Evolutionary conservation across 176 grass and related monocot species (phyloP), one percentile per base, ranked within the genome.

Genomic region (Eremochloa ophiuroides): DNA sequence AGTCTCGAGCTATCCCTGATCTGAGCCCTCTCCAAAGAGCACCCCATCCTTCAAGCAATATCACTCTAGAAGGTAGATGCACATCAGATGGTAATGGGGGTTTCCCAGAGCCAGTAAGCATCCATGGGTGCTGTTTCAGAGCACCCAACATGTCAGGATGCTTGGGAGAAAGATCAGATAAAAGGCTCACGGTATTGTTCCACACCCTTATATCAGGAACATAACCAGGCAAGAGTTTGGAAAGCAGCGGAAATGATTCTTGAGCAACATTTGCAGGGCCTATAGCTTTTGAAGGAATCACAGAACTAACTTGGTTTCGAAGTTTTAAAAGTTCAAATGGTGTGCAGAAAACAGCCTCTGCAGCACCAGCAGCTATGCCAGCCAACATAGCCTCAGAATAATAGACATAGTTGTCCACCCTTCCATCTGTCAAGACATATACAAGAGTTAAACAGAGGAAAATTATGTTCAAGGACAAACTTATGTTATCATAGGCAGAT

Each of bases 301-400:
- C 87, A 66, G 91, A 89, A 59, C 84, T 86, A 66, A 99, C 86
- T 84, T 93, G 96, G 82, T 77, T 66, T 14, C 96, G 84, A 67
- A 93, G 74, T 83, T 99, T 95, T 39, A 95, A 61, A 79, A 99
- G 88, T 77, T 99, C 96, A 88, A 99, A 99, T 77, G 96, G 96
- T 50, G 96, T 91, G 60, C 76, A 87, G 22, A 80, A 66, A 62
- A 95, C 70, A 81, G 88, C 74, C 85, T 99, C 96, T 28, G 85
- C 42, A 34, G 82, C 87, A 71, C 93, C 93, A 82, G 93, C 77
- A 50, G 82, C 84, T 80, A 99, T 84, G 60, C 96, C 93, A 51
- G 96, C 91, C 68, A 93, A 76, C 92, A 95, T 86, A 76, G 87
- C 90, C 84, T 99, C 96, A 53, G 91, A 91, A 75, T 95, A 86